Base-by-base conservation (phyloP, 2,329 filamentous ascomycete species). In the Leptographium galeiforme region DNA sequence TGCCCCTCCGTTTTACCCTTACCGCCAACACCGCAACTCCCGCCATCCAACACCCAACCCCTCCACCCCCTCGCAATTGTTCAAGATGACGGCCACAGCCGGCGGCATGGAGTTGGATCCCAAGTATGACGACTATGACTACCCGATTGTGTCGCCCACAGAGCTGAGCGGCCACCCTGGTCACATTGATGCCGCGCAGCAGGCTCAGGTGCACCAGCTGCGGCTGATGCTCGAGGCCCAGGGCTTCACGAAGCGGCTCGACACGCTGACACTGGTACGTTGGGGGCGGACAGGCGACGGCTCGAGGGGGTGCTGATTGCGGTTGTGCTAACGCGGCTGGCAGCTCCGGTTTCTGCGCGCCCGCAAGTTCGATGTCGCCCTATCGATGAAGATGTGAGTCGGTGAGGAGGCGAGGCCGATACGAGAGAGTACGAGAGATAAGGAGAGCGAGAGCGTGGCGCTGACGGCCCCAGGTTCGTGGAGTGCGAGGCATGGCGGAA, bases 71-170 rank as follows among this genome's bases (percentile, higher is more conserved):
- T 49, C 49, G 34, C 50, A 50, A 46, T 36, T 36, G 34, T 6
- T 19, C 34, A 41, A 2, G 34, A 49, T 49, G 48, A 16, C 48
- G 2, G 46, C 49, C 51, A 54, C 50, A 40, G 58, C 39, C 41
- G 57, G 56, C 52, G 57, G 52, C 50, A 73, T 81, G 72, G 72
- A 80, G 67, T 67, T 89, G 63, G 84, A 95, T 70, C 78, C 87
- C 68, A 96, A 95, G 74, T 95, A 97, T 76, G 93, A 97, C 73
- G 70, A 94, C 75, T 97, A 93, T 71, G 90, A 96, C 71, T 97
- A 81, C 75, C 93, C 93, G 58, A 88, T 84, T 59, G 84, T 79
- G 58, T 81, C 88, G 48, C 79, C 86, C 53, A 79, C 81, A 61
- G 68, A 77, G 48, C 79, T 84, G 66, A 73, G 75, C 62, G 93